A percentile compares a stretch with the other conserved stretches of the same genome.
Conservation (phyloP, 2,329 filamentous ascomycete species). For the Didymella sp. region DNA sequence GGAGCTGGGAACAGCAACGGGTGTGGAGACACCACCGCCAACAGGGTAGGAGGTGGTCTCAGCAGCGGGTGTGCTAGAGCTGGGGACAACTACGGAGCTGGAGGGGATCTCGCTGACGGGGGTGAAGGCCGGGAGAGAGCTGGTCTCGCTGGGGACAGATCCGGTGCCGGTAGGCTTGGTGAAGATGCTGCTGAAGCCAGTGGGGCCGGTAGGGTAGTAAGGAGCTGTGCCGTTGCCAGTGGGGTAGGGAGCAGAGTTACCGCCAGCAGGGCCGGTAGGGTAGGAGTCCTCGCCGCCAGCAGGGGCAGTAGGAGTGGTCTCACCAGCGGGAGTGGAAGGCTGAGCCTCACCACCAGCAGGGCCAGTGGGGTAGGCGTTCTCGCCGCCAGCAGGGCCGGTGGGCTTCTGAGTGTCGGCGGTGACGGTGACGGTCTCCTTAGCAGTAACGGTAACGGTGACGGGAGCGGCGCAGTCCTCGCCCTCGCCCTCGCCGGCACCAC, state of each 20-base stretch:
- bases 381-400: conserved; percentile 24
- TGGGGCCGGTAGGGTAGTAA: conserved; percentile 8
- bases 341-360: conserved; percentile 11
- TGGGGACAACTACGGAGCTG: conserved; percentile 4
- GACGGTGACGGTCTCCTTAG: conserved; percentile 50
- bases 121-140: conserved; percentile 32
- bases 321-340: conserved; percentile 14
- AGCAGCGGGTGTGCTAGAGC: conserved; percentile 21
- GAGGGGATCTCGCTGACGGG: conserved; percentile 35
- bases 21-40: neutral
- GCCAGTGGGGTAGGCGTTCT: conserved; percentile 16
- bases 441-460: conserved; percentile 48
- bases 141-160: conserved; percentile 26
- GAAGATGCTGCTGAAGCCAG: conserved; percentile 2
- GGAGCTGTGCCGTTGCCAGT: conserved; percentile 20
- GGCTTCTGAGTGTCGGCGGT: conserved; percentile 28
- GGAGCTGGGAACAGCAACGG: conserved; percentile 19
- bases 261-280: conserved; percentile 9
- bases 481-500: conserved; percentile 13
- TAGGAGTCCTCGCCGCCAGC: conserved; percentile 1
- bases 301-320: conserved; percentile 18
- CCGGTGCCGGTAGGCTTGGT: conserved; percentile 21
- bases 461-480: conserved; percentile 42
- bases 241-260: conserved; percentile 3
- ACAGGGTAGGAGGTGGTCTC: conserved; percentile 7